Conservation (phyloP, 202 grass and related monocot genomes). For the Panicum virgatum region DNA sequence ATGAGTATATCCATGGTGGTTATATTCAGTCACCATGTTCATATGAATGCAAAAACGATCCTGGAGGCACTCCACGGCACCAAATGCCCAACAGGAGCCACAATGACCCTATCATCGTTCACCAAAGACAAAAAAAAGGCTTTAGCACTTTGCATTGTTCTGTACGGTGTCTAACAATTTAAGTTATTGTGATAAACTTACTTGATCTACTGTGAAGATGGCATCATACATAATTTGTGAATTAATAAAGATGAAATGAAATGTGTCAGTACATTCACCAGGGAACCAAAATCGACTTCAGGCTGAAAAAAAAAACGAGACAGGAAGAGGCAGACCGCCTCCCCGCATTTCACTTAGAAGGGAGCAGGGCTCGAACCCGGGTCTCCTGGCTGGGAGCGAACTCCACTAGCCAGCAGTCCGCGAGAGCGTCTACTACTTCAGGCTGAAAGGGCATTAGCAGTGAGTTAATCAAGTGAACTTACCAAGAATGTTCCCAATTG, state of each 20-base stretch:
- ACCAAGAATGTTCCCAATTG: slow-evolving; percentile 88
- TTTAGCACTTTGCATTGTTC: background rate
- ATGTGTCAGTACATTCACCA: slow-evolving; percentile 30
- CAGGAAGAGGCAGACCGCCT: no score
- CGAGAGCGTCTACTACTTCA: no score
- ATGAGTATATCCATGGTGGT: background rate
- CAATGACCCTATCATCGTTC: slow-evolving; percentile 68
- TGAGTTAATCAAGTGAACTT: slow-evolving; percentile 17
- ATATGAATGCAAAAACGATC: no score
- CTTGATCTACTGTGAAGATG: slow-evolving; percentile 70
- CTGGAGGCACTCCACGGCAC: no score
- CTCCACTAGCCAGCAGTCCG: no score
- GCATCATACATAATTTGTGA: slow-evolving; percentile 5
- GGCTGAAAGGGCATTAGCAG: background rate
- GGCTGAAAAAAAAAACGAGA: no score
- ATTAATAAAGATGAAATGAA: slow-evolving; percentile 13
- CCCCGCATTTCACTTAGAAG: no score
- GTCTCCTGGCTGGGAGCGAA: no score
- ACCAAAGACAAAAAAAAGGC: slow-evolving; percentile 18
- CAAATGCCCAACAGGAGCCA: slow-evolving; percentile 96
- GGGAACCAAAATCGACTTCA: background rate
- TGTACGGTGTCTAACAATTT: background rate
- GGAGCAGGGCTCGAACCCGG: no score
- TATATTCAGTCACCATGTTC: slow-evolving; percentile 45
- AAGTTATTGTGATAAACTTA: slow-evolving; percentile 40